Conservation (phyloP, 2,329 filamentous ascomycete species). For the Leptographium lundbergii region DNA sequence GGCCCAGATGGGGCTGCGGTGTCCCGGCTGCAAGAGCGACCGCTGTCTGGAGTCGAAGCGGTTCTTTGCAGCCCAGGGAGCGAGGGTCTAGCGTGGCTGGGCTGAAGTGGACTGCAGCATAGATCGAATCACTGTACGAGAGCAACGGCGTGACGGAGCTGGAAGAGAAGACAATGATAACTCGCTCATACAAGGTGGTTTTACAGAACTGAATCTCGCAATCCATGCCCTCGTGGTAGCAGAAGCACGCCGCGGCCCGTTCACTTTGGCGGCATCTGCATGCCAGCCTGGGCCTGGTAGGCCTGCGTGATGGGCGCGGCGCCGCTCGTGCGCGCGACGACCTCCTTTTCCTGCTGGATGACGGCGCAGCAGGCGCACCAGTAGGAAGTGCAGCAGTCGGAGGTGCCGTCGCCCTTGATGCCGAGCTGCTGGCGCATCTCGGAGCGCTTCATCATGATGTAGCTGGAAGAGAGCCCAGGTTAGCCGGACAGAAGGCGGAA, state of each 20-base stretch:
- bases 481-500: no score
- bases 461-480: slow-evolving; percentile 16
- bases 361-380: slow-evolving; percentile 45
- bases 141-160: no score
- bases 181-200: no score
- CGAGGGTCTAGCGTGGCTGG: not conserved
- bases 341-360: slow-evolving; percentile 47
- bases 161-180: no score
- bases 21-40: slow-evolving; percentile 86
- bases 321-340: slow-evolving; percentile 19
- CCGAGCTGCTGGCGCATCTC: slow-evolving; percentile 40
- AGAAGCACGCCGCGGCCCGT: no score
- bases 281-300: slow-evolving; percentile 19
- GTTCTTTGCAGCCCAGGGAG: slow-evolving; percentile 38
- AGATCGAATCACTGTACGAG: no score
- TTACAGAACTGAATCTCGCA: no score
- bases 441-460: slow-evolving; percentile 37
- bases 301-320: slow-evolving; percentile 15
- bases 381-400: slow-evolving; percentile 39
- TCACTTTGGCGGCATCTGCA: slow-evolving; percentile 17
- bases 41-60: slow-evolving; percentile 68
- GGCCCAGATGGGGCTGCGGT: slow-evolving; percentile 77
- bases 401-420: slow-evolving; percentile 34
- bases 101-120: no score
- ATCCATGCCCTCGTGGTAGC: not conserved